Evolutionary conservation across 495 filamentous ascomycete genomes (phyloP).

Genomic region (Alectoria sarmentosa): DNA sequence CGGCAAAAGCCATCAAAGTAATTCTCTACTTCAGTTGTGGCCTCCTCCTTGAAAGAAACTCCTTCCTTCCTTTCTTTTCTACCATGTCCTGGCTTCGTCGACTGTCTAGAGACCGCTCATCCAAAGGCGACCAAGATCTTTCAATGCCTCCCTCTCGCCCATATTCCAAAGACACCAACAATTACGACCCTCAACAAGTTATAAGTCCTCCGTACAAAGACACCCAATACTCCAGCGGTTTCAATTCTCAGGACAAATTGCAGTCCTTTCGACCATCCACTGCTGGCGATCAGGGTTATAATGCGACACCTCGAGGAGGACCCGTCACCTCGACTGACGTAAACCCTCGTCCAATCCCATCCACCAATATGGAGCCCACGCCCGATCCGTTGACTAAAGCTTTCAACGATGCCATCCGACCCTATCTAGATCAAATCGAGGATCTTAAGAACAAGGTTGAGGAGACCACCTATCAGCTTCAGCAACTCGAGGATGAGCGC

Average conservation of each 20-base stretch:
- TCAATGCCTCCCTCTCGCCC: slow-evolving; percentile 26
- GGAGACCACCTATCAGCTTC: slow-evolving; percentile 36
- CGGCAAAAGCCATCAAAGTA: slow-evolving; percentile 9
- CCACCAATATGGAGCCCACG: slow-evolving; percentile 27
- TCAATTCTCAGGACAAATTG: slow-evolving; percentile 27
- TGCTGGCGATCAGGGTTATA: slow-evolving; percentile 24
- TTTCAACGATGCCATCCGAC: slow-evolving; percentile 43
- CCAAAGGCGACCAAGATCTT: slow-evolving; percentile 25
- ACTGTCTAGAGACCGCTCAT: slow-evolving; percentile 27
- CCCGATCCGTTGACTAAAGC: slow-evolving; percentile 42
- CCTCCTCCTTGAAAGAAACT: background rate
- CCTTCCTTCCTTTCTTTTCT: slow-evolving; percentile 13
- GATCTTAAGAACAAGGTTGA: slow-evolving; percentile 37
- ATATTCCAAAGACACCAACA: slow-evolving; percentile 14
- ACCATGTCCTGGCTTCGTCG: slow-evolving; percentile 30
- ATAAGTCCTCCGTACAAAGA: slow-evolving; percentile 27
- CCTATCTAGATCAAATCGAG: slow-evolving; percentile 42
- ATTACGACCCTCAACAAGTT: slow-evolving; percentile 17
- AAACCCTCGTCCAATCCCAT: slow-evolving; percentile 12
- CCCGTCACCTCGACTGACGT: background rate
- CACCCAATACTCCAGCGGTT: slow-evolving; percentile 27
- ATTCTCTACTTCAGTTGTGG: background rate
- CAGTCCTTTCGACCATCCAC: slow-evolving; percentile 26
- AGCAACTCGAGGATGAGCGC: slow-evolving; percentile 40
- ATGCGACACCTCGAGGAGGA: slow-evolving; percentile 12